Evolutionary conservation across 768 basidiomycete genomes (phyloP), one percentile per base, ranked within the genome.

Genomic region (Suillus subalutaceus): DNA sequence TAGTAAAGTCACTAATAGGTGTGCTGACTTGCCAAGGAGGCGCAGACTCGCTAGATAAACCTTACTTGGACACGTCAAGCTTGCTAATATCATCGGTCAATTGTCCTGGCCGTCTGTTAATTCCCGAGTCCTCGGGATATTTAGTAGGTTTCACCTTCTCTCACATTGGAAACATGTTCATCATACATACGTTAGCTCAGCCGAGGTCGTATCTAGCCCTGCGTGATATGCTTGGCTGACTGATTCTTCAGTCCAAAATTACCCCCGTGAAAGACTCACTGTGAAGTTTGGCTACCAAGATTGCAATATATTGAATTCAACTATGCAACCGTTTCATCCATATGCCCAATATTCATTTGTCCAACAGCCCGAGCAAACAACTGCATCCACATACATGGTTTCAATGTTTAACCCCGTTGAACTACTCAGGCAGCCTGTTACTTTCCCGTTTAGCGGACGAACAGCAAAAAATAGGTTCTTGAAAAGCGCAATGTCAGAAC

Each of bases 401-500:
- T 62, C 69, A 58, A 62, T 66, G 43, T 30, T 71, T n/a, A 55
- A 70, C 63, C 66, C 73, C 40, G 58, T 69, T 20, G 70, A 46
- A 16, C 23, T 67, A 12, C 67, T 77, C 63, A 69, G 64, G 3
- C 74, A 78, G 50, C 65, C 72, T 1, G 55, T 77, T 15, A 71
- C 66, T 1, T 76, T 77, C 56, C 69, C 76, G 3, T 77, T 77
- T 63, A 79, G 76, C 57, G 70, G 72, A 15, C 75, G 72, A 65
- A 69, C 41, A 0, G 69, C 75, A 0, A 78, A 68, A 68, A 79
- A 79, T 64, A 78, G 65, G 62, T 37, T 77, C 60, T 68, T 77
- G 73, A 77, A 77, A 66, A 77, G 76, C 62, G 76, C 76, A 1
- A 79, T 77, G 76, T 79, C 76, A 6, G 76, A 77, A 56, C 75